These are phyloP conservation scores for Pleoardoris graminearum DNA, from an alignment of 2,329 filamentous ascomycete species.

Conservation along the genomic window DNA sequence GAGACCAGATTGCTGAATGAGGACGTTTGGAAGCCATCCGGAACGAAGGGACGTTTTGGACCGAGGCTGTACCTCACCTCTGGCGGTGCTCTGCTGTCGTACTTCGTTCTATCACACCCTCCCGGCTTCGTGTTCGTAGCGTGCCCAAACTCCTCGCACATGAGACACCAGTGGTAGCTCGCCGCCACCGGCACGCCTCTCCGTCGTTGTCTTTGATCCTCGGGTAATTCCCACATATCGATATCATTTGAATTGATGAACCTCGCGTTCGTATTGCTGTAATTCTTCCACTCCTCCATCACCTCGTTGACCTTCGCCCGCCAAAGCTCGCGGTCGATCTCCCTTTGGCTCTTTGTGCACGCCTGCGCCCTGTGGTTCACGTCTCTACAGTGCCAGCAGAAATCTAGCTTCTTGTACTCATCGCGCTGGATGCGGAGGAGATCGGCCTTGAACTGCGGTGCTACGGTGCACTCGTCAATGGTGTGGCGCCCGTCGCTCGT, in stretches of 20 bases:
- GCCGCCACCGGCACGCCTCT: conserved; percentile 1
- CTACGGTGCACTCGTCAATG: conserved; percentile 11
- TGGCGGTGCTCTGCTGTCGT: conserved; percentile 1
- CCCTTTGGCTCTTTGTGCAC: not conserved
- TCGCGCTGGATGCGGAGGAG: conserved; percentile 3
- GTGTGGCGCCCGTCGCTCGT: conserved; percentile 12
- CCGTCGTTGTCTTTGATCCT: not conserved
- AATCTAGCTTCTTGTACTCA: conserved; percentile 11
- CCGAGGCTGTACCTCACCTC: not conserved
- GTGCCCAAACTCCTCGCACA: conserved; percentile 18
- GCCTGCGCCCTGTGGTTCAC: conserved; percentile 9
- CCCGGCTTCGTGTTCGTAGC: not conserved
- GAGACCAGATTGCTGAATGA: not conserved
- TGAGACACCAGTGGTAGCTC: conserved; percentile 14
- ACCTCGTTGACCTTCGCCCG: conserved; percentile 2
- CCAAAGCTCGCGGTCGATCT: conserved; percentile 8
- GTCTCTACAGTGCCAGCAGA: conserved; percentile 18
- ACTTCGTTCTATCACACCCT: conserved; percentile 3
- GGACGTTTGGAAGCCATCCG: not conserved
- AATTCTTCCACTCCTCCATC: conserved; percentile 9
- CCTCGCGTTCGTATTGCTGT: not conserved
- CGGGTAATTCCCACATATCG: conserved; percentile 4
- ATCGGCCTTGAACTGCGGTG: conserved; percentile 1
- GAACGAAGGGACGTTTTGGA: not conserved
- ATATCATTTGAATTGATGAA: not conserved